Evolutionary conservation across 306 rosid genomes (phyloP).

Genomic region (Quercus variabilis): DNA sequence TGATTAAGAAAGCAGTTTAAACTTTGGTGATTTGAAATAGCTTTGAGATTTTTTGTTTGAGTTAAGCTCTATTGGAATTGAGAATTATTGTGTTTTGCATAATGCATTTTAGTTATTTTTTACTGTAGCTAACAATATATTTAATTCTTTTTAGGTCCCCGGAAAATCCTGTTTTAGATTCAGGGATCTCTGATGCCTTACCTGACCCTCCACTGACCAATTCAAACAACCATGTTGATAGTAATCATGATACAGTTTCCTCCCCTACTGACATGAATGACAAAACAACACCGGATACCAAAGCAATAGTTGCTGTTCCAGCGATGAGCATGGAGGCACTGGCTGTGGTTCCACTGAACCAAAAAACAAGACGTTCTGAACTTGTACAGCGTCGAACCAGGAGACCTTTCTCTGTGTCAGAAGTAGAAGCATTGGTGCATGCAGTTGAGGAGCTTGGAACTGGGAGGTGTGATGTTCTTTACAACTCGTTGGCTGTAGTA

Average conservation of each 20-base stretch:
- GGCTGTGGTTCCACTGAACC: slow-evolving; percentile 60
- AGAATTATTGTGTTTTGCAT: background rate
- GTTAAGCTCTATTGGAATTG: background rate
- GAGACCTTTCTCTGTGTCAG: slow-evolving; percentile 89
- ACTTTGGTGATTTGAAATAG: background rate
- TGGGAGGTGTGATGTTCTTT: slow-evolving; percentile 65
- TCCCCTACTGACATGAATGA: slow-evolving; percentile 45
- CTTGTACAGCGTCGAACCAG: slow-evolving; percentile 89
- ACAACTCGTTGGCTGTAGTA: background rate
- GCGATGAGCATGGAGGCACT: slow-evolving; percentile 51
- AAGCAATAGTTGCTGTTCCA: slow-evolving; percentile 56
- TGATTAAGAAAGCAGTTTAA: background rate
- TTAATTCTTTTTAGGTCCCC: slow-evolving; percentile 52
- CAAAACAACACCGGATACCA: slow-evolving; percentile 49
- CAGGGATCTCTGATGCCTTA: slow-evolving; percentile 37
- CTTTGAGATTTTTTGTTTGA: background rate
- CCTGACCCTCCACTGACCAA: slow-evolving; percentile 43
- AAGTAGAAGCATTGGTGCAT: slow-evolving; percentile 88
- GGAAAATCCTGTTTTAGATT: slow-evolving; percentile 41
- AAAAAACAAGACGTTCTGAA: slow-evolving; percentile 58
- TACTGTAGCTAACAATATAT: slow-evolving; percentile 20
- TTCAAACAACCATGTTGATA: slow-evolving; percentile 37
- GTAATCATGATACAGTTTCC: slow-evolving; percentile 43
- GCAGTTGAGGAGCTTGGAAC: slow-evolving; percentile 97
- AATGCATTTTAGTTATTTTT: background rate